Base-by-base conservation (phyloP, 2,329 filamentous ascomycete species). In the Microdochium bolleyi region DNA sequence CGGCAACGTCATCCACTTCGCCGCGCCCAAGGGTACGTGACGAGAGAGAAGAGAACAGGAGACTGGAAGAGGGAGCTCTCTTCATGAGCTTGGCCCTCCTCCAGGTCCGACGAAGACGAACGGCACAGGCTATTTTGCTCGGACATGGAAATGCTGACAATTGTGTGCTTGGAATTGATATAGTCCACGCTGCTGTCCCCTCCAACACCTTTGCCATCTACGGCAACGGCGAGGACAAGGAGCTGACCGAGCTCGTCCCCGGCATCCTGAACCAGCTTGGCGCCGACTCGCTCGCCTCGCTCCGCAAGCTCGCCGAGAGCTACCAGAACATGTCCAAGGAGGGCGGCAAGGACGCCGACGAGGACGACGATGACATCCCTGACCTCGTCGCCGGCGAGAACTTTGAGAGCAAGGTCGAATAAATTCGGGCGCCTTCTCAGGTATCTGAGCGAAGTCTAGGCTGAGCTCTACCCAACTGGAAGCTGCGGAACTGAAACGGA, bases 141-240 rank as follows among this genome's bases (percentile, higher is more conserved):
- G 21, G 41, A 22, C 8, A 19, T 21, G 5, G 24, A 54, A 61
- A 22, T 56, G 49, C 54, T 54, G 24, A 52, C 51, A 34, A 48
- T 48, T 19, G 9, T 22, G 16, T 5, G 8, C 32, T 30, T 7
- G n/a, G n/a, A n/a, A n/a, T n/a, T n/a, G n/a, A n/a, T 44, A 50
- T 64, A 99, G 94, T 99, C 62, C 94, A 99, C 79, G 94, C 92
- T 61, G 89, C 94, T 57, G 92, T 97, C 64, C 91, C 92, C 66
- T 85, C 92, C 75, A 99, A 99, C 86, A 99, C 94, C 73, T 99
- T 97, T 75, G 94, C 94, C 77, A 95, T 99, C 80, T 99, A 97
- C 82, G 94, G 94, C 65, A 87, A 90, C 73, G 94, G 92, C 61
- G 94, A 99, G 80, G 94, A 99, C 79, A 99, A 99, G 85, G 94